Evolutionary conservation across 345 rosid species (phyloP).

Genomic region (Citrus unshiu): DNA sequence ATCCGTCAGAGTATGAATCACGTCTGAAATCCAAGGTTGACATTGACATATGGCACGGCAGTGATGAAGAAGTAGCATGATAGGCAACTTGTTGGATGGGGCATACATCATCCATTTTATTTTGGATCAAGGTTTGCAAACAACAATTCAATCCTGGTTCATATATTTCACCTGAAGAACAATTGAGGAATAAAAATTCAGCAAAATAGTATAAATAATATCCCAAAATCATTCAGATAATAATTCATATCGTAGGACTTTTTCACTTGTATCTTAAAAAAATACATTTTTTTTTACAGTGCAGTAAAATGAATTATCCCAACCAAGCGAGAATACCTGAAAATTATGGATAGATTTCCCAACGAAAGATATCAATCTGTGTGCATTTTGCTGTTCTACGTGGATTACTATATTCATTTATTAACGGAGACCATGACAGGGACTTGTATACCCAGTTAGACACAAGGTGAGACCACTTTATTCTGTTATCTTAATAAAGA

Average conservation of each 20-base stretch:
- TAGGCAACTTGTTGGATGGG: neutral
- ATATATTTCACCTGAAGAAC: slow-evolving; percentile 23
- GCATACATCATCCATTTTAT: neutral
- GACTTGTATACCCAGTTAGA: neutral
- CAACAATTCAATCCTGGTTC: slow-evolving; percentile 17
- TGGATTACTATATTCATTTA: neutral
- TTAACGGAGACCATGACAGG: neutral
- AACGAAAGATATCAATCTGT: too few species aligned
- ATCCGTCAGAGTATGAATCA: neutral
- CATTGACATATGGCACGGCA: neutral
- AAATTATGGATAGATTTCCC: neutral
- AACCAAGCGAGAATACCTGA: neutral
- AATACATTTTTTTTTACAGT: neutral
- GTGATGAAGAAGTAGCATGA: neutral
- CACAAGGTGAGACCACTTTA: neutral
- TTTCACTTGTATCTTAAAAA: slow-evolving; percentile 8
- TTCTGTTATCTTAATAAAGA: neutral
- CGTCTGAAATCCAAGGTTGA: slow-evolving; percentile 1
- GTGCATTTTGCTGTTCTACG: neutral
- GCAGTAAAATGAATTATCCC: neutral
- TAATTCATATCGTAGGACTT: neutral
- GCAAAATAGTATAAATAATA: neutral
- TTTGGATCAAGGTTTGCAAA: slow-evolving; percentile 15
- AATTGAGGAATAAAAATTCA: neutral
- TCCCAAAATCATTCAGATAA: neutral